These are phyloP conservation scores for Alternaria angustiovoidea DNA, from an alignment of 2,329 filamentous ascomycete genomes.

Conservation along the genomic window DNA sequence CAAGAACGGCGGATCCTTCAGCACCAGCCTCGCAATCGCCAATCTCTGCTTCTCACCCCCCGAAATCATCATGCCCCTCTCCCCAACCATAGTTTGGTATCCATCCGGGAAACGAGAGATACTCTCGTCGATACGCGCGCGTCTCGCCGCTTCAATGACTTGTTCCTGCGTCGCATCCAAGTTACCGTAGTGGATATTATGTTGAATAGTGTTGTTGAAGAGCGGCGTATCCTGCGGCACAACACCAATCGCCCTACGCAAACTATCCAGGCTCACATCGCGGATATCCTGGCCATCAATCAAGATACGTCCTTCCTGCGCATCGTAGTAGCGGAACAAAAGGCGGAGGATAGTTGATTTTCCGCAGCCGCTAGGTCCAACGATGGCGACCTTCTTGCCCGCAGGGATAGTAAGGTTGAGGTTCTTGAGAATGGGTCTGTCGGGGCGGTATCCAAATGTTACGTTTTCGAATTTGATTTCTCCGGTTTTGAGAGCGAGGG, in stretches of 20 bases:
- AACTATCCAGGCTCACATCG: conserved; percentile 79
- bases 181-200: conserved; percentile 94
- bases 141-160: conserved; percentile 78
- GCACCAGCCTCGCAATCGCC: conserved; percentile 80
- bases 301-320: conserved; percentile 81
- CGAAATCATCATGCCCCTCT: conserved; percentile 95
- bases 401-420: conserved; percentile 89
- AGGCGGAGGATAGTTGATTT: conserved; percentile 93
- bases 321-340: conserved; percentile 94
- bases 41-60: conserved; percentile 93
- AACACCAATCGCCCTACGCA: conserved; percentile 87
- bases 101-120: conserved; percentile 82
- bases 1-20: conserved; percentile 88
- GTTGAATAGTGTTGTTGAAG: conserved; percentile 95
- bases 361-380: conserved; percentile 93
- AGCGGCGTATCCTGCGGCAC: conserved; percentile 96
- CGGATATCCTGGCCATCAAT: conserved; percentile 95
- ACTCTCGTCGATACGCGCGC: conserved; percentile 81
- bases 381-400: conserved; percentile 93
- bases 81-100: conserved; percentile 89
- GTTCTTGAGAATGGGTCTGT: conserved; percentile 86
- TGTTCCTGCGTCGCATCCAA: conserved; percentile 77
- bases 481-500: conserved; percentile 78
- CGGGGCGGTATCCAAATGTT: conserved; percentile 87
- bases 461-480: conserved; percentile 96